Evolutionary conservation across 2,329 filamentous ascomycete species (phyloP).

Genomic region (Microsporum ferrugineum): DNA sequence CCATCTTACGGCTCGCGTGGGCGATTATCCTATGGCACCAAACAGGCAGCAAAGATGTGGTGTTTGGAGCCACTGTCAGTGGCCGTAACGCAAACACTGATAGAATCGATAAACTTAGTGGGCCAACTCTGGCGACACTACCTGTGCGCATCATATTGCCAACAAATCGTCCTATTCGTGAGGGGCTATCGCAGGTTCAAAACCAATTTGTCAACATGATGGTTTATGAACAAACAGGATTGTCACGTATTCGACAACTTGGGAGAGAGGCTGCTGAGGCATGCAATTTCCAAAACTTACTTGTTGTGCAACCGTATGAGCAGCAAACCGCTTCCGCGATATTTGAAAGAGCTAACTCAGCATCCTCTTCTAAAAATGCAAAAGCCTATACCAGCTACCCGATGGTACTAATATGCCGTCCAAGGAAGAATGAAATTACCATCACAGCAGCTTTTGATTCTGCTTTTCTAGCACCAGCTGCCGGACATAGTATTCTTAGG

Average conservation of each 20-base stretch:
- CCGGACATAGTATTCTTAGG: no score
- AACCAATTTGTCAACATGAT: conserved; percentile 45
- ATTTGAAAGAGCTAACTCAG: not conserved
- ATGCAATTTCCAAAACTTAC: conserved; percentile 32
- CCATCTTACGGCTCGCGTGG: conserved; percentile 47
- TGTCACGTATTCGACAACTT: conserved; percentile 40
- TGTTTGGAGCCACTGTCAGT: conserved; percentile 32
- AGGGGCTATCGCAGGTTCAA: conserved; percentile 45
- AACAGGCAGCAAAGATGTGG: conserved; percentile 25
- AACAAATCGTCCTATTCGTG: conserved; percentile 24
- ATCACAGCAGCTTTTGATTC: not conserved
- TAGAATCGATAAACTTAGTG: conserved; percentile 30
- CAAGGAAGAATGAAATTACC: not conserved
- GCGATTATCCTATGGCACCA: conserved; percentile 25
- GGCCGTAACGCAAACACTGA: conserved; percentile 28
- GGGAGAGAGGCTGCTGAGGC: conserved; percentile 33
- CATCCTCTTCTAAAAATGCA: not conserved
- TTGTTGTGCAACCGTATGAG: conserved; percentile 22
- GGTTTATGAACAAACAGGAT: conserved; percentile 44
- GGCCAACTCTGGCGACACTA: conserved; percentile 32
- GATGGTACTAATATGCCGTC: not conserved
- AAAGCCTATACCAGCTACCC: no score
- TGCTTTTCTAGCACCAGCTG: not conserved
- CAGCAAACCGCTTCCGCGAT: no score
- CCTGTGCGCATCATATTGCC: conserved; percentile 30